These are phyloP conservation scores for Gamarada debralockiae DNA, from an alignment of 495 filamentous ascomycete species.

Conservation along the genomic window DNA sequence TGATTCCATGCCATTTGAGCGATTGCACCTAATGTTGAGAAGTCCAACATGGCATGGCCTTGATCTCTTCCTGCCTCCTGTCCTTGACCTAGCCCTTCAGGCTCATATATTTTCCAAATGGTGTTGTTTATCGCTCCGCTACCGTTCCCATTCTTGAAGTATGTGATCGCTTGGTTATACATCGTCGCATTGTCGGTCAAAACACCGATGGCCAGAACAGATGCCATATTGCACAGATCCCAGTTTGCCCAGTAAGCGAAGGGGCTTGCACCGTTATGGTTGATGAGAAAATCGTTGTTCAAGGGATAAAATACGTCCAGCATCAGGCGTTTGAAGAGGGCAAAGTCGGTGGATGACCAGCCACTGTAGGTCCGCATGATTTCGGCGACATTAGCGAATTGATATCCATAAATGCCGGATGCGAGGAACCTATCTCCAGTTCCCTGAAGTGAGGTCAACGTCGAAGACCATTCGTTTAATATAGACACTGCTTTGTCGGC, in stretches of 20 bases:
- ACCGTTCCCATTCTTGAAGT: constrained; percentile 35
- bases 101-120: constrained; percentile 26
- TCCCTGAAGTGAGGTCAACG: constrained; percentile 32
- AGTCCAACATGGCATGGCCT: constrained; percentile 36
- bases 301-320: constrained; percentile 32
- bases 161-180: constrained; percentile 28
- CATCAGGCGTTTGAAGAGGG: constrained; percentile 28
- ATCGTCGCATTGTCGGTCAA: constrained; percentile 38
- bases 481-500: constrained; percentile 32
- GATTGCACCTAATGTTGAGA: constrained; percentile 35
- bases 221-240: constrained; percentile 42
- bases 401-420: constrained; percentile 41
- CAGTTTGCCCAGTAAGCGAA: constrained; percentile 37
- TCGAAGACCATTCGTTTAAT: constrained; percentile 36
- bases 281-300: constrained; percentile 30
- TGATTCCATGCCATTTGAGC: constrained; percentile 41
- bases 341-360: constrained; percentile 5
- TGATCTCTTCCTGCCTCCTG: constrained; percentile 44
- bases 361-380: constrained; percentile 33
- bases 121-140: constrained; percentile 33
- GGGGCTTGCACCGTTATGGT: constrained; percentile 26
- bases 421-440: constrained; percentile 37
- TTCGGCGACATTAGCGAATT: constrained; percentile 43
- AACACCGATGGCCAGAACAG: constrained; percentile 35
- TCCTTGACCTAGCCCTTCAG: constrained; percentile 28